A percentile compares a stretch with the other conserved stretches of the same genome.
phyloP scores from a whole-genome alignment of 78 protist genomes.

The Dictyostelium discoideum region dicty_2.7 NC_007088.5:8349001-8349500 shows the following conservation, averaged over 20 bases:
- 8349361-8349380: neutral
- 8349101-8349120: neutral
- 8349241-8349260: conserved; percentile 49
- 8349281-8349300: neutral
- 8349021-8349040: neutral
- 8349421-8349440: neutral
- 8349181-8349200: conserved; percentile 38
- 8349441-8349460: neutral
- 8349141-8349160: neutral
- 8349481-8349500: neutral
- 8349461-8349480: conserved; percentile 38
- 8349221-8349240: conserved; percentile 67
- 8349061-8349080: conserved; percentile 17
- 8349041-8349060: neutral
- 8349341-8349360: neutral
- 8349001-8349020: neutral
- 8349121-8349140: neutral
- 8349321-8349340: neutral
- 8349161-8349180: conserved; percentile 33
- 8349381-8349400: neutral
- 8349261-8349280: conserved; percentile 58
- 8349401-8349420: neutral
- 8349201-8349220: conserved; percentile 38
- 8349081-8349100: neutral
- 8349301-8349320: neutral